Evolutionary conservation across 2,329 filamentous ascomycete species (phyloP), one percentile per base, ranked within the genome.

Genomic region (Alternaria alternata): DNA sequence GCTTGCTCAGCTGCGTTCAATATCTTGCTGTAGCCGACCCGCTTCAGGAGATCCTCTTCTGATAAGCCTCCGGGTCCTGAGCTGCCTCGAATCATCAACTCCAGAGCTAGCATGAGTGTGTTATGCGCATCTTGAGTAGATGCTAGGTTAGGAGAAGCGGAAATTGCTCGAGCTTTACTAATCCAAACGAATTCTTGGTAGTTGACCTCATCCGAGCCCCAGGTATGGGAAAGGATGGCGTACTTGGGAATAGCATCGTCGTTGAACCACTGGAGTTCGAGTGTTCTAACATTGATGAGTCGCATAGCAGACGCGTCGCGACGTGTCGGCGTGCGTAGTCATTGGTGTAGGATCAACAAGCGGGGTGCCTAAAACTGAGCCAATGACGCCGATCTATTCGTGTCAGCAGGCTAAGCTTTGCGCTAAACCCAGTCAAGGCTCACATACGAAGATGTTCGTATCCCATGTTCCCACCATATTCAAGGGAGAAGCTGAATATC

Each of bases 161-260:
- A 61, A 7, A 65, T 28, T 30, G 57, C 55, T 38, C 59, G 57
- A 42, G 67, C 58, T 39, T 60, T 61, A 14, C 57, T 65, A 52
- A 68, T 70, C 63, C 63, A 59, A 12, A 59, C 55, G 41, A 70
- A 57, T 18, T 71, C 67, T 34, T 67, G 60, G 47, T 63, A 66
- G 8, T 53, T 65, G 30, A 72, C 55, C 39, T 65, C 59, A 46
- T 68, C 64, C 4, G 54, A 7, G 7, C 65, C 64, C 68, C 66
- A 72, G 1, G 65, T 70, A 20, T 70, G 69, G 3, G 69, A 70
- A 3, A 73, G 64, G 22, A 70, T 72, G 18, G 69, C 67, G 38
- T 73, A 72, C 26, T 53, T 36, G 4, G 68, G 69, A 4, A 64
- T 58, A n/a, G 64, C 51, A 44, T 69, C 61, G 22, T 73, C 68